Conservation (phyloP, 2,329 filamentous ascomycete genomes). For the Cladosporium sp. region DNA sequence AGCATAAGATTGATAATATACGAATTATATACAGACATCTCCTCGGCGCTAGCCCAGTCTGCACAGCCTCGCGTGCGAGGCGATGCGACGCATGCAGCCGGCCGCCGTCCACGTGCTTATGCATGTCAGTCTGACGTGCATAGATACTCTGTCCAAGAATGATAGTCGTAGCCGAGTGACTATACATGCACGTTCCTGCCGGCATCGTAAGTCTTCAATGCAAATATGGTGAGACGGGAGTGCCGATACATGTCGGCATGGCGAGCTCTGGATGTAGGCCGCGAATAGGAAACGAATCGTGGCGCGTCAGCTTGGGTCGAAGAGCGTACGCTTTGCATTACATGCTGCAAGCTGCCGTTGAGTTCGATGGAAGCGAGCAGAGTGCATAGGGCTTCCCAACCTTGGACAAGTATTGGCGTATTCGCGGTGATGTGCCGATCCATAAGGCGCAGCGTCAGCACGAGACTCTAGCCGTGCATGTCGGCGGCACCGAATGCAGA, state of each 20-base stretch:
- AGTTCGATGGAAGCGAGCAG: conserved; percentile 1
- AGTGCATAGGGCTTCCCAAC: not conserved
- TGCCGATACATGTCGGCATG: not conserved
- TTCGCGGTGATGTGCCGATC: not conserved
- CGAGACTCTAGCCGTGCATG: not conserved
- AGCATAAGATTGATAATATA: not conserved
- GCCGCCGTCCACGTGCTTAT: not conserved
- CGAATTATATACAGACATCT: too few species aligned
- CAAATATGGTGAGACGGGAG: not conserved
- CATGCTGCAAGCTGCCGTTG: not conserved
- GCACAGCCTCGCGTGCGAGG: conserved; percentile 1
- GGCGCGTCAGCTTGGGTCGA: not conserved
- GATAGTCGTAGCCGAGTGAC: not conserved
- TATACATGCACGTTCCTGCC: not conserved
- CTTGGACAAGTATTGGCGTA: not conserved
- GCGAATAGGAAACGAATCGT: not conserved
- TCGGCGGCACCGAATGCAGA: not conserved
- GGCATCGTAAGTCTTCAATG: not conserved
- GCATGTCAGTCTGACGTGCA: conserved; percentile 5
- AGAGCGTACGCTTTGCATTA: not conserved
- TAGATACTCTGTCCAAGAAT: not conserved
- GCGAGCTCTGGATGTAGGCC: not conserved
- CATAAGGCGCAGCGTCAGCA: conserved; percentile 1
- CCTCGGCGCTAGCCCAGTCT: not conserved
- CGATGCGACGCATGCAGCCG: not conserved